These are phyloP conservation scores for Excoecaria agallocha DNA, from an alignment of 345 rosid species.

Conservation along the genomic window DNA sequence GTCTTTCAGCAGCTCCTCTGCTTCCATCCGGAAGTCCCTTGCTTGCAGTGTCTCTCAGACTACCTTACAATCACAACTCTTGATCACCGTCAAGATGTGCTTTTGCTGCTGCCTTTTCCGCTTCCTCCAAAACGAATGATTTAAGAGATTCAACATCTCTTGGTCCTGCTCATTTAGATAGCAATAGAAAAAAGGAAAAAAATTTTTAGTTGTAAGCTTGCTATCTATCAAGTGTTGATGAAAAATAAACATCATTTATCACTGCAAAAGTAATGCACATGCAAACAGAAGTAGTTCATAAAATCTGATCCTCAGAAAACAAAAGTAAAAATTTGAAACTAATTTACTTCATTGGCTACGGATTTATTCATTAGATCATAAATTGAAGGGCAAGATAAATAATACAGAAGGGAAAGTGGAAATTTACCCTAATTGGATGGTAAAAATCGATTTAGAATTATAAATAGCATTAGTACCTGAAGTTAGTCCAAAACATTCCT, in stretches of 20 bases:
- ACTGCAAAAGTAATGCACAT: neutral
- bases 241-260: neutral
- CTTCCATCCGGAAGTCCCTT: neutral
- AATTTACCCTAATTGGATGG: neutral
- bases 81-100: slow-evolving; percentile 54
- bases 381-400: no score
- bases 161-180: slow-evolving; percentile 44
- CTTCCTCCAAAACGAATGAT: slow-evolving; percentile 72
- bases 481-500: neutral
- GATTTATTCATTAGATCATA: neutral
- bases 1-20: neutral
- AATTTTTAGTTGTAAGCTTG: neutral
- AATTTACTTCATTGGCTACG: neutral
- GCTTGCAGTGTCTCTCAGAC: neutral
- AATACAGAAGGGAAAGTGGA: neutral
- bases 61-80: slow-evolving; percentile 54
- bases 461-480: neutral
- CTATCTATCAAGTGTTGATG: neutral
- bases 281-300: neutral
- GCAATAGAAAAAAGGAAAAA: neutral
- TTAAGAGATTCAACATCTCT: slow-evolving; percentile 75
- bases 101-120: slow-evolving; percentile 80
- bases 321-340: neutral
- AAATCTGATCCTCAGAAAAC: neutral
- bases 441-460: neutral